Evolutionary conservation across 164 flowering plant genomes (phyloP).

Genomic region (Kalanchoe fedtschenkoi): DNA sequence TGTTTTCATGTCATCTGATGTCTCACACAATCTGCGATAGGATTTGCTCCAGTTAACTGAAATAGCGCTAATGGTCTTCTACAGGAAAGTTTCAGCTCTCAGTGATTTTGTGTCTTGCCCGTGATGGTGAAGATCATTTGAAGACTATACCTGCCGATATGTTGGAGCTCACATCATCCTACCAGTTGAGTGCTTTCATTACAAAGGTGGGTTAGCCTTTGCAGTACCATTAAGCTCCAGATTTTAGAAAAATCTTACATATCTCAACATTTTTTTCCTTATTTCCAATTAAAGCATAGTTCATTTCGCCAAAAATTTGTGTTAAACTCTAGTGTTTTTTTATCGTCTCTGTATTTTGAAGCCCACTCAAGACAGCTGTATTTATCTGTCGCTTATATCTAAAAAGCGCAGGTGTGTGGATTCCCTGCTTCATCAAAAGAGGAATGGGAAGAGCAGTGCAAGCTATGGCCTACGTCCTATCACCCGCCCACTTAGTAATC

Average conservation of each 20-base stretch:
- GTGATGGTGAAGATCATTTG: slow-evolving; percentile 20
- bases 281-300: neutral
- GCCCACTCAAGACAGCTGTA: neutral
- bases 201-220: slow-evolving; percentile 55
- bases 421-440: slow-evolving; percentile 74
- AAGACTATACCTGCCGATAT: slow-evolving; percentile 40
- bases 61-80: neutral
- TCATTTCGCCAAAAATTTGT: neutral
- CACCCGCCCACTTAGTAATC: slow-evolving; percentile 90
- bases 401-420: slow-evolving; percentile 45
- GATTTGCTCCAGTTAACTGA: neutral
- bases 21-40: neutral
- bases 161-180: slow-evolving; percentile 42
- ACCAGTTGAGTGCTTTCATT: slow-evolving; percentile 71
- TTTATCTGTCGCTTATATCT: neutral
- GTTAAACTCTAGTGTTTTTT: neutral
- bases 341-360: neutral
- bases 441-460: slow-evolving; percentile 93
- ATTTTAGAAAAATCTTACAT: neutral
- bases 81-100: slow-evolving; percentile 44
- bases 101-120: slow-evolving; percentile 52
- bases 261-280: neutral
- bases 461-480: slow-evolving; percentile 87
- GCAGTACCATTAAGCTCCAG: neutral
- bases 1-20: neutral